Conservation (phyloP, 768 basidiomycete genomes). For the Pleurotus ostreatus region DNA sequence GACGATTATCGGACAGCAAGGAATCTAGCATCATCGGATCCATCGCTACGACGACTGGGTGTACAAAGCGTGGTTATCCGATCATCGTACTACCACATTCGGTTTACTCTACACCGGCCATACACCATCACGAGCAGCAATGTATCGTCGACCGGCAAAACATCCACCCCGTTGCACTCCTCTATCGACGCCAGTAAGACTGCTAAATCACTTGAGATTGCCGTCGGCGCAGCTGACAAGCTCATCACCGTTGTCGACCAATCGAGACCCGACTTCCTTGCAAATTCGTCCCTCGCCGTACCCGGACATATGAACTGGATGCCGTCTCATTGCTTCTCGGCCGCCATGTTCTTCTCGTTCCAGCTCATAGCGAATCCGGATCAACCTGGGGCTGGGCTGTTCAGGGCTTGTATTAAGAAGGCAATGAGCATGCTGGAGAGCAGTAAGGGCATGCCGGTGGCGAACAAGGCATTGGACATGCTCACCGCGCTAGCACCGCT, state of each 20-base stretch:
- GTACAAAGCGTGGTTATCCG: conserved; percentile 82
- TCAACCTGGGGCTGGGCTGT: conserved; percentile 72
- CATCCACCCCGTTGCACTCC: conserved; percentile 18
- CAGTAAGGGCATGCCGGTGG: conserved; percentile 59
- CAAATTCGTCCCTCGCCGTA: conserved; percentile 63
- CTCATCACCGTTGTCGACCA: conserved; percentile 75
- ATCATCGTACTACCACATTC: conserved; percentile 75
- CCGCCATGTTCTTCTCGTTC: conserved; percentile 91
- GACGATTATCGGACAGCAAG: conserved; percentile 75
- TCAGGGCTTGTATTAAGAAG: conserved; percentile 72
- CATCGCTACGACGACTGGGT: conserved; percentile 59
- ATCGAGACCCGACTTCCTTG: conserved; percentile 71
- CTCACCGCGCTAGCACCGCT: conserved; percentile 68
- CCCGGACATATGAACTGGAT: conserved; percentile 85
- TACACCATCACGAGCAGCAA: conserved; percentile 48
- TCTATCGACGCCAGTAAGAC: conserved; percentile 38
- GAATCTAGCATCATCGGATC: conserved; percentile 60
- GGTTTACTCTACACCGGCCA: conserved; percentile 80
- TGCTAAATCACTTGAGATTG: conserved; percentile 64
- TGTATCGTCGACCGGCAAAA: conserved; percentile 17
- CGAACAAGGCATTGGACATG: conserved; percentile 73
- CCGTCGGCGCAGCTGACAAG: conserved; percentile 73
- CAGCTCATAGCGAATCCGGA: conserved; percentile 79
- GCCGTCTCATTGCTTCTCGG: conserved; percentile 80
- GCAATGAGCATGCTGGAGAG: conserved; percentile 64